These are phyloP conservation scores for Candida namnaoensis DNA, from an alignment of 805 yeast species.

Conservation along the genomic window DNA sequence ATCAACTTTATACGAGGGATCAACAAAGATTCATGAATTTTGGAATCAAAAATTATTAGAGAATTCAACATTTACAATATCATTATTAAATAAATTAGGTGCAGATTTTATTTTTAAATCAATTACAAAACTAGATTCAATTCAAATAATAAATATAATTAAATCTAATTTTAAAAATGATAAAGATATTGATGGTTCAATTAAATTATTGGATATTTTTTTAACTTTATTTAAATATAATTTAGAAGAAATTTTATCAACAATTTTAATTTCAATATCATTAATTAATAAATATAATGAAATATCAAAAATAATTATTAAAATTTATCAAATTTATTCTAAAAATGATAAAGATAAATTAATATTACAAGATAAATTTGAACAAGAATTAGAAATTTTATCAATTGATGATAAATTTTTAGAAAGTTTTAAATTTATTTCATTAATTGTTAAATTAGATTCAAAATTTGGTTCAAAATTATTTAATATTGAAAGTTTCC, in stretches of 20 bases:
- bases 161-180: no score
- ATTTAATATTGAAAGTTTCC: slow-evolving; percentile 19
- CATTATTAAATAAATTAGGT: not conserved
- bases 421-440: slow-evolving; percentile 13
- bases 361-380: slow-evolving; percentile 4
- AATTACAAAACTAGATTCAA: no score
- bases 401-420: slow-evolving; percentile 15
- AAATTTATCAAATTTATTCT: slow-evolving; percentile 2
- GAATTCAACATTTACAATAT: not conserved
- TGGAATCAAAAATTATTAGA: no score
- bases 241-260: slow-evolving; percentile 5
- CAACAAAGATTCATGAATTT: not conserved
- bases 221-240: slow-evolving; percentile 17
- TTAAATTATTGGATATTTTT: slow-evolving; percentile 17
- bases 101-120: not conserved
- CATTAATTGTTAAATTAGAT: slow-evolving; percentile 9
- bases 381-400: slow-evolving; percentile 10
- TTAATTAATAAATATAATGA: slow-evolving; percentile 4
- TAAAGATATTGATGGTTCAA: slow-evolving; percentile 9
- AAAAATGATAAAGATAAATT: slow-evolving; percentile 1
- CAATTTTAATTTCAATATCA: slow-evolving; percentile 6
- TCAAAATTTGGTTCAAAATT: slow-evolving; percentile 2
- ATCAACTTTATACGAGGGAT: not conserved
- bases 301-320: slow-evolving; percentile 6
- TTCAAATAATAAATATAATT: not conserved